phyloP scores from a whole-genome alignment of 2,329 filamentous ascomycete species.

The Microascus cirrosus region DNA sequence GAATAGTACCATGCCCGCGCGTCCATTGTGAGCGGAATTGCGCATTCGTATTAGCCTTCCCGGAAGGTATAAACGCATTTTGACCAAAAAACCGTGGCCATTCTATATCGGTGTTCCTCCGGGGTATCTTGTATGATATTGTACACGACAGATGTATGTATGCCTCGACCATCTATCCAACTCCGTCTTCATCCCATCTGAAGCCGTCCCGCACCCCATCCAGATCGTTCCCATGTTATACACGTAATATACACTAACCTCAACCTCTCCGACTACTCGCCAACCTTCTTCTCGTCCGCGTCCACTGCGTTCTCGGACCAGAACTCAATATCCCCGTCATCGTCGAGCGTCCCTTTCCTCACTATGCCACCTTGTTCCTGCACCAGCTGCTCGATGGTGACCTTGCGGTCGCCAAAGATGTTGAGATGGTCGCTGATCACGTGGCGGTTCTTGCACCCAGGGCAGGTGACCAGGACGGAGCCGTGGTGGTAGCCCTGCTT shows the following conservation, averaged over 20 bases:
- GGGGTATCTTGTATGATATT: neutral
- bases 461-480: constrained; percentile 81
- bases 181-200: neutral
- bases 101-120: neutral
- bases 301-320: constrained; percentile 58
- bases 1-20: no score
- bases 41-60: neutral
- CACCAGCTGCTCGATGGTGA: constrained; percentile 71
- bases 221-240: neutral
- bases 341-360: constrained; percentile 58
- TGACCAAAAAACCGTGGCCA: neutral
- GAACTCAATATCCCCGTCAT: constrained; percentile 83
- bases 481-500: constrained; percentile 94
- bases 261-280: neutral
- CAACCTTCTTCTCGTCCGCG: neutral
- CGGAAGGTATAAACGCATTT: neutral
- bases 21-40: no score
- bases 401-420: constrained; percentile 60
- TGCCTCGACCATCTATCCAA: neutral
- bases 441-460: constrained; percentile 75
- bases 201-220: neutral
- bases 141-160: neutral
- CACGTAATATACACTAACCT: neutral
- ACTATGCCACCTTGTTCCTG: constrained; percentile 63
- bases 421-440: constrained; percentile 81